Conservation (phyloP, 2,329 filamentous ascomycete species). For the Furcasterigmium sp. region DNA sequence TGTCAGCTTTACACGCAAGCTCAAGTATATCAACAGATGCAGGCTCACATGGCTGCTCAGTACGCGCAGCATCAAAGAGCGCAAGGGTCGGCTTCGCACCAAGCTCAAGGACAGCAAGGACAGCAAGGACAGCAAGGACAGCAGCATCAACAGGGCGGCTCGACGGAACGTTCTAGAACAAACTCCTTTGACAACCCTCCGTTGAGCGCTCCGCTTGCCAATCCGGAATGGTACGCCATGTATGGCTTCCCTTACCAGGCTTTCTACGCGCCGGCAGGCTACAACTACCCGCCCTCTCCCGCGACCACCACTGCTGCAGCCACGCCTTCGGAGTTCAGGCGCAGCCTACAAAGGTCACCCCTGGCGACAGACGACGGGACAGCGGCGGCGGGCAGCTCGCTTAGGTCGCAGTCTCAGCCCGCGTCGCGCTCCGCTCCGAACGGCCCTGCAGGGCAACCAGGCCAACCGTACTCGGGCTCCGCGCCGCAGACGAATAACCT, state of each 20-base stretch:
- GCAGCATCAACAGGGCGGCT: slow-evolving; percentile 35
- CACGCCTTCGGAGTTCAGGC: slow-evolving; percentile 43
- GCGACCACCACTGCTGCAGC: slow-evolving; percentile 33
- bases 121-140: slow-evolving; percentile 37
- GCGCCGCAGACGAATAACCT: neutral
- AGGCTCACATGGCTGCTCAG: slow-evolving; percentile 12
- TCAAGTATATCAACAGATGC: slow-evolving; percentile 12
- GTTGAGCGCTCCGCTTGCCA: slow-evolving; percentile 47
- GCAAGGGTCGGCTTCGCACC: slow-evolving; percentile 18
- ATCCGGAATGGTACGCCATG: slow-evolving; percentile 51
- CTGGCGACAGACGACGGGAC: slow-evolving; percentile 42
- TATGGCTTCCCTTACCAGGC: slow-evolving; percentile 33
- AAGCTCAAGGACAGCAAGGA: slow-evolving; percentile 37
- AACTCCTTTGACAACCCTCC: slow-evolving; percentile 57
- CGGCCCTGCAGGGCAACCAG: slow-evolving; percentile 9
- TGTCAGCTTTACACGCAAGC: slow-evolving; percentile 12
- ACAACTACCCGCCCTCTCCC: slow-evolving; percentile 53
- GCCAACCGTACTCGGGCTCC: slow-evolving; percentile 8
- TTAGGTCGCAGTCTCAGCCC: slow-evolving; percentile 63
- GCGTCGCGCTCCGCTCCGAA: slow-evolving; percentile 38
- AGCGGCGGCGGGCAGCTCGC: slow-evolving; percentile 44
- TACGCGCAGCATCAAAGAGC: slow-evolving; percentile 7
- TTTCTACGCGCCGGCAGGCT: slow-evolving; percentile 44
- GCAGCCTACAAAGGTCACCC: slow-evolving; percentile 50
- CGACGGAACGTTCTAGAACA: slow-evolving; percentile 50